These are phyloP conservation scores for Angophora floribunda DNA, from an alignment of 345 rosid genomes.

Conservation along the genomic window DNA sequence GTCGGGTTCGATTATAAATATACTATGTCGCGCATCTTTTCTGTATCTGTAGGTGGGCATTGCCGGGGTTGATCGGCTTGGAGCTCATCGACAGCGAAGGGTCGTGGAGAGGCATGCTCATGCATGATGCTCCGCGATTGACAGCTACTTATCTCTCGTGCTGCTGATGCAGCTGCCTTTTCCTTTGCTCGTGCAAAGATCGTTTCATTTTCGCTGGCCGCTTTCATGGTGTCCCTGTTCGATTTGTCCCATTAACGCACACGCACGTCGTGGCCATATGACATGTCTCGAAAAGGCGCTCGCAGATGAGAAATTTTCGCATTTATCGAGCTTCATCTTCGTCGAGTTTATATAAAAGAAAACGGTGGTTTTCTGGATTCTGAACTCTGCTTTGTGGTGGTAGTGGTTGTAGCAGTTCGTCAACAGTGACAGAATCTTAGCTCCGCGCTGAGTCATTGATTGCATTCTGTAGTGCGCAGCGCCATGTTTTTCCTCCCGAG, in stretches of 20 bases:
- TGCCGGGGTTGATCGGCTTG: neutral
- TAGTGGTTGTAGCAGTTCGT: neutral
- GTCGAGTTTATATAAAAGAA: neutral
- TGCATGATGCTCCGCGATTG: neutral
- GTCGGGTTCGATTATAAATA: neutral
- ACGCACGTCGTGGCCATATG: neutral
- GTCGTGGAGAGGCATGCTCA: neutral
- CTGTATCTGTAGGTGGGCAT: neutral
- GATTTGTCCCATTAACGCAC: neutral
- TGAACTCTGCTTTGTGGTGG: neutral
- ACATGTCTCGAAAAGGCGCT: neutral
- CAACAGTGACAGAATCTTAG: neutral
- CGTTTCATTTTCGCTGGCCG: neutral
- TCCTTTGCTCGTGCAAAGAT: neutral
- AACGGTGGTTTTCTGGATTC: neutral
- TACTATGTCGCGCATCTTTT: neutral
- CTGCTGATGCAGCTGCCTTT: neutral
- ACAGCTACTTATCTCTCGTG: neutral
- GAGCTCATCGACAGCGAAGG: neutral
- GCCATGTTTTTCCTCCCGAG: neutral
- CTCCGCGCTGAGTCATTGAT: neutral
- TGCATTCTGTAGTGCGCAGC: neutral
- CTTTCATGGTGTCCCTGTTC: neutral
- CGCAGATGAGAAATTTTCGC: neutral
- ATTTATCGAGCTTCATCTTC: neutral